Evolutionary conservation across 305 asterid species (phyloP), one percentile per base, ranked within the genome.

Genomic region (Fraxinus xanthoxyloides): DNA sequence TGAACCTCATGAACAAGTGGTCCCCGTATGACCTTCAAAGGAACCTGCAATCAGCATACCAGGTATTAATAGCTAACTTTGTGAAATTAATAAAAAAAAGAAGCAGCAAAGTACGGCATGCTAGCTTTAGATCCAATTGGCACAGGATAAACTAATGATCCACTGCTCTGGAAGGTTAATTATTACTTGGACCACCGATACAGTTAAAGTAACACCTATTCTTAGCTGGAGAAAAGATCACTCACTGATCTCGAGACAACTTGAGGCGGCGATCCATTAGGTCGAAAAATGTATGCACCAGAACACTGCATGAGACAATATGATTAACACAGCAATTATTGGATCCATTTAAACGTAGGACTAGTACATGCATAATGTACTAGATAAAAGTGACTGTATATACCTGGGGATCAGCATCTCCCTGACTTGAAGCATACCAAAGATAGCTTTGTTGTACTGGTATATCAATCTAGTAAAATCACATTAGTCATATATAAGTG

Each of bases 251-350:
- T 85, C 26, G 97, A 88, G 77, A 87, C 96, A 78, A 91, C 81
- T 23, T 86, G 70, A 24, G 95, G 93, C 77, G 88, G 80, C n/a
- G 90, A 79, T 79, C 89, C 92, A 81, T 87, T 83, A 19, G 98
- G 98, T 40, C 94, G 92, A 88, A 94, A 94, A 87, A 94, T 91
- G 81, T 94, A 93, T 23, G 98, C 97, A 78, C 98, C 97, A 81
- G 98, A 93, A 77, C 85, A 5, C 98, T 94, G 89, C 83, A 80
- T 32, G 34, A 81, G 77, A 67, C n/a, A 78, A 77, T 76, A 76
- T 54, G 31, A 61, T 79, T 78, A 77, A 79, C 81, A 72, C 54
- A 43, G 70, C 23, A 79, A 56, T 77, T 56, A 28, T 81, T 51
- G 48, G 38, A 78, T 51, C 82, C 2, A 24, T 13, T 72, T 73